Evolutionary conservation across 805 yeast genomes (phyloP).

Genomic region (Cyberlindnera mrakii): DNA sequence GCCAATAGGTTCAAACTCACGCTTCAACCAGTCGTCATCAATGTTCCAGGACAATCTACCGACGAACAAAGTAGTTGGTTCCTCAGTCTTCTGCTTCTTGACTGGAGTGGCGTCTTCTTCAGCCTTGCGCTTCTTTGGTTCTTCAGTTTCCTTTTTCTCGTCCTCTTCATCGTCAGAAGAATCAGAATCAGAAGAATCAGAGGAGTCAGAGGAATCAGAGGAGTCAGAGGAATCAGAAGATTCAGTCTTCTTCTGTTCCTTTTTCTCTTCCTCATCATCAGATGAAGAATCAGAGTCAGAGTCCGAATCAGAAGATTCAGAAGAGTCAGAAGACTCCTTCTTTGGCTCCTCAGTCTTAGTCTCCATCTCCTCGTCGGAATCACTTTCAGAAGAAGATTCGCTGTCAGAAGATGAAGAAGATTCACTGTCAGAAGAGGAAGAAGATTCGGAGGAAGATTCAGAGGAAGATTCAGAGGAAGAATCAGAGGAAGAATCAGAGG

Average conservation of each 20-base stretch:
- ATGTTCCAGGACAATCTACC: constrained; percentile 97
- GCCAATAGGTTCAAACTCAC: constrained; percentile 77
- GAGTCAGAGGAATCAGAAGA: constrained; percentile 7
- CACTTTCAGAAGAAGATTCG: constrained; percentile 25
- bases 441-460: constrained; percentile 8
- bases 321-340: constrained; percentile 22
- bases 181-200: constrained; percentile 13
- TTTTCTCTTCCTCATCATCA: constrained; percentile 16
- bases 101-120: constrained; percentile 30
- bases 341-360: constrained; percentile 5
- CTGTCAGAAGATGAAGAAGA: constrained; percentile 20
- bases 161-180: constrained; percentile 17
- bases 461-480: constrained; percentile 12
- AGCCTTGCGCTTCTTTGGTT: constrained; percentile 30
- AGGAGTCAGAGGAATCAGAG: constrained; percentile 10
- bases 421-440: constrained; percentile 5
- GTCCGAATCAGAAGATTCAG: constrained; percentile 20
- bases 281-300: constrained; percentile 15
- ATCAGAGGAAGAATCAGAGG: constrained; percentile 5
- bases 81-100: constrained; percentile 37
- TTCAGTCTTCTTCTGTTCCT: constrained; percentile 8
- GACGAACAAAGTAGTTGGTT: constrained; percentile 86
- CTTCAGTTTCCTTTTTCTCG: constrained; percentile 18
- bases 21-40: constrained; percentile 89
- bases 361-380: constrained; percentile 10